phyloP scores from a whole-genome alignment of 306 rosid species.

The Arachis hypogaea region DNA sequence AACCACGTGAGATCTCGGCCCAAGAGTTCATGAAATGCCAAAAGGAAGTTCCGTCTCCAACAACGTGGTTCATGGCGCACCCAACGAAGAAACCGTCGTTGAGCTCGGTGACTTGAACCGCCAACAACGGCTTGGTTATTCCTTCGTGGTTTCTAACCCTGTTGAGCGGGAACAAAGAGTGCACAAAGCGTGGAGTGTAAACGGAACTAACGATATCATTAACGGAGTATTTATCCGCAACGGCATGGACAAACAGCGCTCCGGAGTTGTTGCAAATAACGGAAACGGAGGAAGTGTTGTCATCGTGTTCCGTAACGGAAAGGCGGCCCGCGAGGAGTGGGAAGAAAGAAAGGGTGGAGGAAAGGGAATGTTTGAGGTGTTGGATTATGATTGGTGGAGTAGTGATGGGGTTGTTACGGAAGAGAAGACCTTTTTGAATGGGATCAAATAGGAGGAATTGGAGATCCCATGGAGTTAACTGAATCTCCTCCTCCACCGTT shows the following conservation, averaged over 20 bases:
- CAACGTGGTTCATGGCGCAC: constrained; percentile 40
- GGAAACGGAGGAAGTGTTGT: constrained; percentile 25
- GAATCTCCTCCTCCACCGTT: not conserved
- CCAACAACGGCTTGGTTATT: not conserved
- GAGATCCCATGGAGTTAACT: constrained; percentile 21
- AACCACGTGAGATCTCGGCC: constrained; percentile 41
- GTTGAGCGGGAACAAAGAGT: constrained; percentile 43
- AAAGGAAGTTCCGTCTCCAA: constrained; percentile 41
- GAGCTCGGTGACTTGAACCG: constrained; percentile 34
- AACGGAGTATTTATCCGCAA: not conserved
- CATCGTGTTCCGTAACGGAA: not conserved
- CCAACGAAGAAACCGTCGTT: constrained; percentile 45
- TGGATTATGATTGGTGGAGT: not conserved
- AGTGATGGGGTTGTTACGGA: not conserved
- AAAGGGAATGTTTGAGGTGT: constrained; percentile 39
- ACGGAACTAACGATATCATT: constrained; percentile 29
- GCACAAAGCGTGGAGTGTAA: constrained; percentile 30
- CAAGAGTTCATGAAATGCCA: constrained; percentile 51
- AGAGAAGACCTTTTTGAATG: constrained; percentile 44
- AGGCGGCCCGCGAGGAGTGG: constrained; percentile 46
- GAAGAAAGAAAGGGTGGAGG: constrained; percentile 31
- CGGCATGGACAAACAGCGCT: constrained; percentile 39
- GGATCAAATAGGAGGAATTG: constrained; percentile 29
- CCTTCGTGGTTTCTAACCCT: constrained; percentile 36
- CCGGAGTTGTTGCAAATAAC: constrained; percentile 40